These are phyloP conservation scores for Asclepias syriaca DNA, from an alignment of 257 asterid genomes.

Conservation along the genomic window DNA sequence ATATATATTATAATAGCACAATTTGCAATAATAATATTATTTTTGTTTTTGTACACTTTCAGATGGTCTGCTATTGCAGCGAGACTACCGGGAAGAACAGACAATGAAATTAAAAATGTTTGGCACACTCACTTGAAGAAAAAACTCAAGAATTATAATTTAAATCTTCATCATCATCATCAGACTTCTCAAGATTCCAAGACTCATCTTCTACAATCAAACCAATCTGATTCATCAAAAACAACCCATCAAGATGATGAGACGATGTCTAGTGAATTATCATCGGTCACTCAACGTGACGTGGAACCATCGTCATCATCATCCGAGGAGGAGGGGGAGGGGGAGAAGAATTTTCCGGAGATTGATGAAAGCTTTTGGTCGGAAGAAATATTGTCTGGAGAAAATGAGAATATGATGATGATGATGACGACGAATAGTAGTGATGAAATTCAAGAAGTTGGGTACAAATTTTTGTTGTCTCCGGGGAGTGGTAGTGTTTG, in stretches of 20 bases:
- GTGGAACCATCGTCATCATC: no score
- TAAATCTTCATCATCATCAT: neutral
- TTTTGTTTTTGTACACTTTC: conserved; percentile 8
- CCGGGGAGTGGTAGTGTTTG: conserved; percentile 7
- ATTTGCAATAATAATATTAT: neutral
- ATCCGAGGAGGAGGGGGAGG: conserved; percentile 4
- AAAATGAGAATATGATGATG: conserved; percentile 5
- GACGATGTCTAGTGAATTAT: conserved; percentile 47
- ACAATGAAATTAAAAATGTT: conserved; percentile 26
- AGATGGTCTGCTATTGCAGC: conserved; percentile 28
- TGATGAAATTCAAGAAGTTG: conserved; percentile 5
- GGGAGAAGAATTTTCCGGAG: conserved; percentile 22
- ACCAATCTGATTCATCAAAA: neutral
- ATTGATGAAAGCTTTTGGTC: conserved; percentile 76
- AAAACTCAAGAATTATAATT: conserved; percentile 12
- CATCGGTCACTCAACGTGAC: conserved; percentile 37
- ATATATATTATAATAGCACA: neutral
- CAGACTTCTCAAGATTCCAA: conserved; percentile 12
- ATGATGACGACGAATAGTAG: neutral
- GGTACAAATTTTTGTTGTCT: conserved; percentile 19
- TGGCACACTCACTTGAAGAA: conserved; percentile 28
- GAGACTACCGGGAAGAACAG: conserved; percentile 25
- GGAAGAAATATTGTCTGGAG: conserved; percentile 32
- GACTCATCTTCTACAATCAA: neutral
- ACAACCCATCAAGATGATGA: neutral